These are phyloP conservation scores for Elymus sibiricus DNA, from an alignment of 176 grass and related monocot species.

Conservation along the genomic window DNA sequence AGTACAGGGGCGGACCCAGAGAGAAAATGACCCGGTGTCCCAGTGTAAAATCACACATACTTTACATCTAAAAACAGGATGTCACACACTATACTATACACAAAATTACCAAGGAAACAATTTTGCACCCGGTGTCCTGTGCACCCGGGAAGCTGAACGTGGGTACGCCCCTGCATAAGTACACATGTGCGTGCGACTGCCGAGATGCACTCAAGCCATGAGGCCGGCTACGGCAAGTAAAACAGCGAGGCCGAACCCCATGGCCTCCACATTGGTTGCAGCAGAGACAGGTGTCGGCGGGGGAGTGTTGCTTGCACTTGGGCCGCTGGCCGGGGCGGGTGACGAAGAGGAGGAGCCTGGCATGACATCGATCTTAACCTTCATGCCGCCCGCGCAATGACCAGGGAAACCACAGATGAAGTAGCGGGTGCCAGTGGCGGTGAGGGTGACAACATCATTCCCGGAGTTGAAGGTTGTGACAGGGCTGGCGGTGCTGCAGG, in stretches of 20 bases:
- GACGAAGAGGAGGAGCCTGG: not conserved
- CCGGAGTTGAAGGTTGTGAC: constrained; percentile 32
- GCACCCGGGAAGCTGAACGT: too few species aligned
- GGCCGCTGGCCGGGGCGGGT: constrained; percentile 1
- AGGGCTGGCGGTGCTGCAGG: constrained; percentile 21
- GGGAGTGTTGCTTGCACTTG: not conserved
- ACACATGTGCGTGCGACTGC: not conserved
- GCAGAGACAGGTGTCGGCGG: not conserved
- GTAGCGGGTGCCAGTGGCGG: constrained; percentile 32
- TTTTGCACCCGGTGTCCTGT: too few species aligned
- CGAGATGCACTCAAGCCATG: not conserved
- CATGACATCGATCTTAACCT: constrained; percentile 45
- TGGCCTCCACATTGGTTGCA: not conserved
- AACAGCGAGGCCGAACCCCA: not conserved
- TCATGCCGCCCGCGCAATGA: constrained; percentile 58
- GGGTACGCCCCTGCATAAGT: too few species aligned
- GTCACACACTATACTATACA: too few species aligned
- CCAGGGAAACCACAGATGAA: constrained; percentile 49
- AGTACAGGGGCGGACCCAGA: not conserved
- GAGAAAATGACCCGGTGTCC: too few species aligned
- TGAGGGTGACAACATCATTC: constrained; percentile 21
- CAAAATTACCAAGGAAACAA: too few species aligned
- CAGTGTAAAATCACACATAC: too few species aligned
- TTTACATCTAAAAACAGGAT: too few species aligned
- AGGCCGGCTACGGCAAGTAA: not conserved